Evolutionary conservation across 73 alveolate species (phyloP), one percentile per base, ranked within the genome.

Genomic region (Symbiodinium pilosum): DNA sequence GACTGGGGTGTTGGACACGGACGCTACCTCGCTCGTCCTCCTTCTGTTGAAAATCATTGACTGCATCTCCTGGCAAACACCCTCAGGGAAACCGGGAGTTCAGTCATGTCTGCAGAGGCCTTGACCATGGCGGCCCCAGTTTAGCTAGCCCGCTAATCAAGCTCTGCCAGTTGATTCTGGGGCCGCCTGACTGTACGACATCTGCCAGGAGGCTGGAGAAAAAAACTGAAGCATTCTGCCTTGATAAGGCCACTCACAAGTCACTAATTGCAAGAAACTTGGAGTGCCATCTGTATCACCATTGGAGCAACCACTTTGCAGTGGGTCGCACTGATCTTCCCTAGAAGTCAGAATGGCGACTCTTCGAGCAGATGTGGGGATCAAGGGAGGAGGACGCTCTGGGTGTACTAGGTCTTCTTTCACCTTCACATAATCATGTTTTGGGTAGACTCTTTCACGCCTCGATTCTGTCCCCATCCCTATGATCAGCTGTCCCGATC

Each of bases 231-330:
- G 34, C n/a, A n/a, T 54, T 54, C 73, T 24, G 26, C 24, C 26
- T 54, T 26, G 26, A 30, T 24, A 54, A 54, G 20, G 20, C 73
- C 73, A 54, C 73, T 54, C 73, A 30, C 73, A 54, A 54, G 73
- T 54, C 73, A 54, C 73, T 54, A 24, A n/a, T 54, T 54, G 73
- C 73, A 54, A 54, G 73, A 54, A 54, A 54, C 73, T 16, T 54
- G 73, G 73, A 54, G 73, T 54, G 73, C 73, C 73, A 30, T 54
- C 73, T 54, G 73, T 54, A 54, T 54, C 73, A 54, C 73, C 73
- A 26, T 54, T 0, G 26, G 71, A 1, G 20, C 73, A 54, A 30
- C 73, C 73, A 54, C 34, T 21, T 54, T 26, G 73, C 73, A 26
- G 34, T 54, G 32, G 73, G 73, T 54, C 73, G 73, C 73, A 26